Conservation (phyloP, 306 rosid species). For the Casuarina equisetifolia region DNA sequence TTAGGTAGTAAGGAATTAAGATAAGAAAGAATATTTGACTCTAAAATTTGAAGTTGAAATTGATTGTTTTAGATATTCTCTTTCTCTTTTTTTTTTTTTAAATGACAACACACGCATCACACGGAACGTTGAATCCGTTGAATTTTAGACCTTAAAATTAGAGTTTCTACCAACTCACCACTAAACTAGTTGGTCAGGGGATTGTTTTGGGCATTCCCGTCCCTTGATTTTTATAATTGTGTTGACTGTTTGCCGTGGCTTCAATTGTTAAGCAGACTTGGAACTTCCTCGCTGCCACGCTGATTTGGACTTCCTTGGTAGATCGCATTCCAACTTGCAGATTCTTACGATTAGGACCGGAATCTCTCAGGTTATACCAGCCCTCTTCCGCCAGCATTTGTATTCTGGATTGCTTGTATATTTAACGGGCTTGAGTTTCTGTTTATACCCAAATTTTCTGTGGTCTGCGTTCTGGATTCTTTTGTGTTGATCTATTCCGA, state of each 20-base stretch:
- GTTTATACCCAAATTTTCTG: slow-evolving; percentile 19
- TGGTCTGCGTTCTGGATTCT: slow-evolving; percentile 20
- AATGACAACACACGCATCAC: too few relatives aligned
- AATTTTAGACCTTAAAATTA: too few relatives aligned
- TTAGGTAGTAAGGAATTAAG: slow-evolving; percentile 66
- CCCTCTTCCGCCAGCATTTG: slow-evolving; percentile 24
- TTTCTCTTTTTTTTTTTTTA: too few relatives aligned
- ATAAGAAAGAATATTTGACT: too few relatives aligned
- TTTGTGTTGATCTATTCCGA: too few relatives aligned
- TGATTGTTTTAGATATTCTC: slow-evolving; percentile 62
- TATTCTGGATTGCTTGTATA: slow-evolving; percentile 32
- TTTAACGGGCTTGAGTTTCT: slow-evolving; percentile 5
- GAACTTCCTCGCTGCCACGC: neutral
- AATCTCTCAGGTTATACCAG: slow-evolving; percentile 17
- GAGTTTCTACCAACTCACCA: too few relatives aligned
- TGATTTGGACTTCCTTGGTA: neutral
- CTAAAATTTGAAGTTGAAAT: slow-evolving; percentile 92
- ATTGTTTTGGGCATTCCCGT: too few relatives aligned
- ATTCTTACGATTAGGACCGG: slow-evolving; percentile 5
- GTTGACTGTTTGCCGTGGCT: slow-evolving; percentile 68
- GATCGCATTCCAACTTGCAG: neutral
- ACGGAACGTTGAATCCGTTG: too few relatives aligned
- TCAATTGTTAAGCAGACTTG: slow-evolving; percentile 42
- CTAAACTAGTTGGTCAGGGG: too few relatives aligned
- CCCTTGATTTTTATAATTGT: slow-evolving; percentile 58